A percentile compares a stretch with the other conserved stretches of the same genome.
These are phyloP conservation scores for Camellia granthamiana DNA, from an alignment of 148 eudicot species.

Conservation along the genomic window DNA sequence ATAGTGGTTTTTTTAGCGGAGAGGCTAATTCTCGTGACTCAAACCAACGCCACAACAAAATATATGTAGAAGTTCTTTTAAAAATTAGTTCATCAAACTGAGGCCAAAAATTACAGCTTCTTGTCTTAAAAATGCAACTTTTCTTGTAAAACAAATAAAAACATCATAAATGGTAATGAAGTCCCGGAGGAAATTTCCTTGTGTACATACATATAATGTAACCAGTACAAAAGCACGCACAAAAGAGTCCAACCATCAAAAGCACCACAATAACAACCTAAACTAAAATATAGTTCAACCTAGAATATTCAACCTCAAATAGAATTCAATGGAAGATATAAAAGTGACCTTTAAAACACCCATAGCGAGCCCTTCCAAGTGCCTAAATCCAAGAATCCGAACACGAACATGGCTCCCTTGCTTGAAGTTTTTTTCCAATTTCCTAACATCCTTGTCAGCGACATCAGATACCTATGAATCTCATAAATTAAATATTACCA, in stretches of 20 bases:
- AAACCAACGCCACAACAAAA: not conserved
- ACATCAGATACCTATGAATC: slow-evolving; percentile 71
- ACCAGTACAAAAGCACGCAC: not conserved
- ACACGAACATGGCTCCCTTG: slow-evolving; percentile 80
- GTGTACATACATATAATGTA: not conserved
- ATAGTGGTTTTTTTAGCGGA: too few species aligned
- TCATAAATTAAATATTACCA: slow-evolving; percentile 15
- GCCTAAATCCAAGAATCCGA: slow-evolving; percentile 86
- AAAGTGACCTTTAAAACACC: slow-evolving; percentile 69
- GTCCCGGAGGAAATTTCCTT: not conserved
- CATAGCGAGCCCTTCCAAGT: slow-evolving; percentile 93
- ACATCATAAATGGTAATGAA: not conserved
- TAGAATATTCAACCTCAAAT: not conserved
- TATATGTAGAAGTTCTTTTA: not conserved
- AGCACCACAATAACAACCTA: slow-evolving; percentile 4
- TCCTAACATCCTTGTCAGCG: slow-evolving; percentile 69
- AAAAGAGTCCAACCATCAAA: not conserved
- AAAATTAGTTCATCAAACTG: slow-evolving; percentile 1
- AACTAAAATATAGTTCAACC: not conserved
- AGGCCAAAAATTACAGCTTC: not conserved
- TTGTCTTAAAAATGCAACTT: not conserved
- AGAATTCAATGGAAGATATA: not conserved
- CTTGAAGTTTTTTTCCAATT: slow-evolving; percentile 69
- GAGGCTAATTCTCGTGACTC: not conserved
- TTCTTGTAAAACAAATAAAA: not conserved